Evolutionary conservation across 2,329 filamentous ascomycete genomes (phyloP), one percentile per base, ranked within the genome.

Genomic region (Xylariomycetidae sp.): DNA sequence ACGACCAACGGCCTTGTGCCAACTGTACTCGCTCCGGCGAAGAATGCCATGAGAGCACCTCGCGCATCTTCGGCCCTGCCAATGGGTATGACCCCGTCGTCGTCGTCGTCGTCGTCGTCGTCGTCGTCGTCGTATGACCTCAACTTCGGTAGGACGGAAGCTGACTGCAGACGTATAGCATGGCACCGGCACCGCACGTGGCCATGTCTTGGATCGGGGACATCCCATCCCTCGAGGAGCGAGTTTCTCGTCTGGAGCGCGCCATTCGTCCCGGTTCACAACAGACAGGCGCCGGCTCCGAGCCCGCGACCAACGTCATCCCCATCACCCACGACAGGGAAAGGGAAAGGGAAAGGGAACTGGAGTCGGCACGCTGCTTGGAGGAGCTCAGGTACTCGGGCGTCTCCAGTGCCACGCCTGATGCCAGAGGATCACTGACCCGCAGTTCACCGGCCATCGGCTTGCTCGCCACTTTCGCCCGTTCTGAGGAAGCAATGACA

Each of bases 21-120:
- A 41, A 41, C 28, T 41, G 35, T 20, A 19, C 33, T 13, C 28
- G 30, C n/a, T 41, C 38, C 10, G 31, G 32, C 19, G 38, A 35
- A 13, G 35, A 41, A 19, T 41, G 38, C 19, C 25, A 28, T 14
- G 32, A 34, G n/a, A 24, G 18, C 14, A 25, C 32, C 8, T 19
- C 32, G 4, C 22, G 18, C 14, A 7, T 18, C 10, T 28, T 13
- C 23, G 13, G n/a, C 6, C 25, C 16, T 25, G 10, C 23, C 23
- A 32, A 25, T 32, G 22, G 31, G 22, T 32, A 31, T 20, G 29
- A 20, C 6, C n/a, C 6, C 13, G 14, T 22, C 19, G 10, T 12
- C 6, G n/a, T 12, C 24, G 7, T 12, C 15, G 7, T 25, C n/a
- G 20, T 12, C 6, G 24, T 14, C 15, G 24, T 13, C 24, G 15